Percentiles rank a stretch among this genome's conserved stretches.
Evolutionary conservation across 1,139 yeast species (phyloP).

Genomic region (Candida gigantensis): DNA sequence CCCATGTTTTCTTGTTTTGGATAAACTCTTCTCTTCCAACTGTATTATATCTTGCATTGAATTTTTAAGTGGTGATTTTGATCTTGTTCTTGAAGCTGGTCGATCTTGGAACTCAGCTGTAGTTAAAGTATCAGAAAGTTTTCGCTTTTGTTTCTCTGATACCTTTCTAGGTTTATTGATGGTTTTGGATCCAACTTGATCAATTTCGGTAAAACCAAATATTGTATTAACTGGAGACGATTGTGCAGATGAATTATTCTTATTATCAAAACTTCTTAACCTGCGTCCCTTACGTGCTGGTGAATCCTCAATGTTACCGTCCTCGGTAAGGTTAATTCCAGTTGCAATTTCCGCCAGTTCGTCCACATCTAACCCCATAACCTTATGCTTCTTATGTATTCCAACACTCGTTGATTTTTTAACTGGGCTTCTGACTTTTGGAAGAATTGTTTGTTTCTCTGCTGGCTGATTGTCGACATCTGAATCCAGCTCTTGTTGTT

Average conservation of each 20-base stretch:
- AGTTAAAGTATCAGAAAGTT: not conserved
- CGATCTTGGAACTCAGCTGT: slow-evolving; percentile 21
- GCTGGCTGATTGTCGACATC: not conserved
- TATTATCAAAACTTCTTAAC: slow-evolving; percentile 3
- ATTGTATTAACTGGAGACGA: slow-evolving; percentile 7
- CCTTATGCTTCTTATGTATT: not conserved
- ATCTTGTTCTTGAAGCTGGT: slow-evolving; percentile 44
- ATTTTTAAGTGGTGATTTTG: slow-evolving; percentile 44
- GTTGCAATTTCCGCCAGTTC: slow-evolving; percentile 1
- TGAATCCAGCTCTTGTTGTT: too few relatives aligned
- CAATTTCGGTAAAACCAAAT: too few relatives aligned
- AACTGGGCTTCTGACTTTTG: not conserved
- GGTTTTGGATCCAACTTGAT: too few relatives aligned
- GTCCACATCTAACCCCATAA: slow-evolving; percentile 5
- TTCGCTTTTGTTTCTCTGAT: slow-evolving; percentile 1
- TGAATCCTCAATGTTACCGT: not conserved
- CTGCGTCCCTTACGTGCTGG: slow-evolving; percentile 2
- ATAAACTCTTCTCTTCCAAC: slow-evolving; percentile 17
- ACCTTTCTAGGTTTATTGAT: slow-evolving; percentile 1
- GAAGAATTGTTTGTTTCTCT: not conserved
- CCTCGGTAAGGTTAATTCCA: slow-evolving; percentile 1
- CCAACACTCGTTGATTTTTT: slow-evolving; percentile 2
- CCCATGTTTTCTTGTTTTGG: slow-evolving; percentile 16
- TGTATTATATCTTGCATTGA: slow-evolving; percentile 30
- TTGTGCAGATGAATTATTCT: slow-evolving; percentile 1